Conservation (phyloP, 257 asterid genomes). For the Scutellaria galericulata region DNA sequence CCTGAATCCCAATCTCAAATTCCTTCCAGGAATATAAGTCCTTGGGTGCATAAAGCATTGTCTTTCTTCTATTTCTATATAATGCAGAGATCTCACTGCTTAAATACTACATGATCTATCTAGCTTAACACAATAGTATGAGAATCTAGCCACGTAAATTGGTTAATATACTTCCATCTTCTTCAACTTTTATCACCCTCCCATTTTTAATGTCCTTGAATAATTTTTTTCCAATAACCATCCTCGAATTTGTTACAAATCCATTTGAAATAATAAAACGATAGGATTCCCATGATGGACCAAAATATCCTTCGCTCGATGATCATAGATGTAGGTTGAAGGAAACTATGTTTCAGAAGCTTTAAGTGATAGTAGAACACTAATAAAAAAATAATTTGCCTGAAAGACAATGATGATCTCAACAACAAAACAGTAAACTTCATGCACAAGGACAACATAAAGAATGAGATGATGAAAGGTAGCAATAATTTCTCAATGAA, state of each 20-base stretch:
- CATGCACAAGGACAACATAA: neutral
- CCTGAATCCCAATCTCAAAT: neutral
- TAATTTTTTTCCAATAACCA: neutral
- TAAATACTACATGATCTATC: neutral
- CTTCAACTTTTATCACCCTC: neutral
- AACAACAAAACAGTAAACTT: neutral
- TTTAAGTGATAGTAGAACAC: neutral
- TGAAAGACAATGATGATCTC: neutral
- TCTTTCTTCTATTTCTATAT: neutral
- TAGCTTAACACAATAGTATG: neutral
- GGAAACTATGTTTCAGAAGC: neutral
- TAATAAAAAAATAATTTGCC: neutral
- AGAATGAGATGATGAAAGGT: constrained; percentile 5
- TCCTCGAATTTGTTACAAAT: neutral
- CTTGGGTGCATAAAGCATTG: neutral
- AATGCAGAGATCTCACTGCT: neutral
- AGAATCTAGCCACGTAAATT: no score
- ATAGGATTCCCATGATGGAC: neutral
- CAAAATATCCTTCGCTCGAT: neutral
- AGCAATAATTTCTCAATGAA: neutral
- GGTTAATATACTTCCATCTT: neutral
- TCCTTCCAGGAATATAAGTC: neutral
- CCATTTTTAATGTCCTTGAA: neutral
- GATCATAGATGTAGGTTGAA: neutral
- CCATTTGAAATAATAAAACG: constrained; percentile 1